phyloP scores from a whole-genome alignment of 1,284 basidiomycete species.

The Ustilago trichophora region DNA sequence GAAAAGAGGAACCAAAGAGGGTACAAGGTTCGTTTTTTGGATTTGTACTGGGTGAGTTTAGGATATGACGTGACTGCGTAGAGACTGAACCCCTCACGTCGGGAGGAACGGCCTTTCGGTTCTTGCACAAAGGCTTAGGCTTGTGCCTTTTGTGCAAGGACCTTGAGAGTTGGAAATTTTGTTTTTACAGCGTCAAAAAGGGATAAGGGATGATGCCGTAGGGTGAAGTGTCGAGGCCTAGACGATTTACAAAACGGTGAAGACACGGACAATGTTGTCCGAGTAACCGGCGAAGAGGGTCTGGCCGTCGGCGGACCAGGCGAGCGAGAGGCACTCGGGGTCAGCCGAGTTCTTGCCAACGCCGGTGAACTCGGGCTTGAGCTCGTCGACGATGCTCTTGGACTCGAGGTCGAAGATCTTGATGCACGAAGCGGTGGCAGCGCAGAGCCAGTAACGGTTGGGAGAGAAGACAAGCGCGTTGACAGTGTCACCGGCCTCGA shows the following conservation, averaged over 20 bases:
- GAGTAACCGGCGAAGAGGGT: constrained; percentile 82
- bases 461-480: constrained; percentile 99
- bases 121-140: too few relatives aligned
- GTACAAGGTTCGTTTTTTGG: constrained; percentile 17
- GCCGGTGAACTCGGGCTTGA: constrained; percentile 73
- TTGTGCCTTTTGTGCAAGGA: too few relatives aligned
- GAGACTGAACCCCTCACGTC: constrained; percentile 3
- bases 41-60: constrained; percentile 2
- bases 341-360: constrained; percentile 81
- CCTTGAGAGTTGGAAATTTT: too few relatives aligned
- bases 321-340: constrained; percentile 95
- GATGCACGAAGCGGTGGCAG: constrained; percentile 95
- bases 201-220: too few relatives aligned
- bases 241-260: constrained; percentile 66
- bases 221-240: too few relatives aligned
- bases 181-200: too few relatives aligned
- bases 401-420: constrained; percentile 74
- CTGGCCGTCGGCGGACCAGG: constrained; percentile 98
- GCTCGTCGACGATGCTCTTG: constrained; percentile 97
- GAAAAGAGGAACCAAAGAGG: constrained; percentile 1
- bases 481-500: constrained; percentile 98
- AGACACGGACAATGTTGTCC: constrained; percentile 68
- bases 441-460: constrained; percentile 92
- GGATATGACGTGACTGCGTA: background rate
- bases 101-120: too few relatives aligned